Conservation (phyloP, 345 rosid species). For the Syzygium jambos region DNA sequence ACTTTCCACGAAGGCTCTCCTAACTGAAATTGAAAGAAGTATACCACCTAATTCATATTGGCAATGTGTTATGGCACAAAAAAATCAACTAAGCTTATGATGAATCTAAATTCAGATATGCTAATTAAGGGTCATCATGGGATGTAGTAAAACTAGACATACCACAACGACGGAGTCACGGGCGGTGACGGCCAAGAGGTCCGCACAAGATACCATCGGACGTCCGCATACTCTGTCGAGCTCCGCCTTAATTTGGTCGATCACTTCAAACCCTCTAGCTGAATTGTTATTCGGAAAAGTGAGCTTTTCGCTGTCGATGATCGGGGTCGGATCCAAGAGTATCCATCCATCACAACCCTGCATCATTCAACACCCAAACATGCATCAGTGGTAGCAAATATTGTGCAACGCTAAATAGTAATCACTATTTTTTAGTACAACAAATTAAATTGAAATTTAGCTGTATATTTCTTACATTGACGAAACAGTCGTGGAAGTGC, state of each 20-base stretch:
- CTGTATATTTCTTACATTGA: not conserved
- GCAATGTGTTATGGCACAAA: not conserved
- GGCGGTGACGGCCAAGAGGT: conserved; percentile 48
- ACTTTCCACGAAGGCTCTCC: conserved; percentile 41
- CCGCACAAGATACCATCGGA: conserved; percentile 55
- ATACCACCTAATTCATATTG: not conserved
- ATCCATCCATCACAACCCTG: conserved; percentile 75
- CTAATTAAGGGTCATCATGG: not conserved
- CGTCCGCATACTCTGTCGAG: conserved; percentile 40
- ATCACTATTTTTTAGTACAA: not conserved
- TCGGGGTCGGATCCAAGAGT: conserved; percentile 43
- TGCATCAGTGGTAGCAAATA: not conserved
- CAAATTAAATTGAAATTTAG: not conserved
- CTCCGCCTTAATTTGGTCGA: conserved; percentile 43
- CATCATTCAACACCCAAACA: not conserved
- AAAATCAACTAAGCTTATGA: not conserved
- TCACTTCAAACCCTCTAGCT: conserved; percentile 45
- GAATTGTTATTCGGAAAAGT: conserved; percentile 31
- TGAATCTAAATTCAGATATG: not conserved
- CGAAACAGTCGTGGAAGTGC: too few species aligned
- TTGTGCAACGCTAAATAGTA: not conserved
- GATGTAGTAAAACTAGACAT: not conserved
- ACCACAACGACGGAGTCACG: conserved; percentile 49
- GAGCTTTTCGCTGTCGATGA: conserved; percentile 42
- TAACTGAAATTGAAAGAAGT: conserved; percentile 10